A percentile compares a stretch with the other conserved stretches of the same genome.
Conservation (phyloP, 371 early-diverging fungal species). For the Cladochytrium tenue region DNA sequence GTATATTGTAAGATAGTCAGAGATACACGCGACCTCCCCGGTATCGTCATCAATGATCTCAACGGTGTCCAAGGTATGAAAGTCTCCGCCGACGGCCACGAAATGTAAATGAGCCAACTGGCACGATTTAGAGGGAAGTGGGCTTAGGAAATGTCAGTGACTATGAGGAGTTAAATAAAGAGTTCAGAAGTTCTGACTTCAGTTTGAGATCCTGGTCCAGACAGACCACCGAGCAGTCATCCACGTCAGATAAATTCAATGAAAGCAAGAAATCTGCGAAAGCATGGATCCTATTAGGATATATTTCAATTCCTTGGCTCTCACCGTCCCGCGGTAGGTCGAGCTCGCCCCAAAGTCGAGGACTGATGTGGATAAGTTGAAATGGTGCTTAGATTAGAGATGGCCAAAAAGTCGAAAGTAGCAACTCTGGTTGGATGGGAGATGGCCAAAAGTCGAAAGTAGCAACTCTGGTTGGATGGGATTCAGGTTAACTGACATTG, state of each 20-base stretch:
- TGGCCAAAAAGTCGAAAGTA: too few relatives aligned
- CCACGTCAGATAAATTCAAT: constrained; percentile 66
- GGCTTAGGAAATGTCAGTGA: too few relatives aligned
- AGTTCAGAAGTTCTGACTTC: too few relatives aligned
- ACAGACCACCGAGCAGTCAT: constrained; percentile 72
- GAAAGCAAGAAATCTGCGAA: neutral
- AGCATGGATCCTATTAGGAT: neutral
- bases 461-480: too few relatives aligned
- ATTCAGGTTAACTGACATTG: too few relatives aligned
- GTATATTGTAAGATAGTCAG: constrained; percentile 3
- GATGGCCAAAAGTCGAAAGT: too few relatives aligned
- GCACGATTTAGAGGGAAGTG: constrained; percentile 68
- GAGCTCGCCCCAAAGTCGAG: neutral
- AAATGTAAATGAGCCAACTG: constrained; percentile 75
- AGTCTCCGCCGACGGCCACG: constrained; percentile 72
- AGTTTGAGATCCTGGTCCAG: constrained; percentile 69
- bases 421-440: too few relatives aligned
- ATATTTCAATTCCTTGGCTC: too few relatives aligned
- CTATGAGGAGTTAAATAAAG: too few relatives aligned
- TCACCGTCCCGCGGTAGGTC: neutral
- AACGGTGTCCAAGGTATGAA: constrained; percentile 65
- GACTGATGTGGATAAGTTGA: too few relatives aligned
- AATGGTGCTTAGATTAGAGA: too few relatives aligned
- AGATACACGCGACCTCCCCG: neutral
- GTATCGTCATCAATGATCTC: constrained; percentile 6